phyloP scores from a whole-genome alignment of 306 rosid species.

The Lathyrus tuberosus region DNA sequence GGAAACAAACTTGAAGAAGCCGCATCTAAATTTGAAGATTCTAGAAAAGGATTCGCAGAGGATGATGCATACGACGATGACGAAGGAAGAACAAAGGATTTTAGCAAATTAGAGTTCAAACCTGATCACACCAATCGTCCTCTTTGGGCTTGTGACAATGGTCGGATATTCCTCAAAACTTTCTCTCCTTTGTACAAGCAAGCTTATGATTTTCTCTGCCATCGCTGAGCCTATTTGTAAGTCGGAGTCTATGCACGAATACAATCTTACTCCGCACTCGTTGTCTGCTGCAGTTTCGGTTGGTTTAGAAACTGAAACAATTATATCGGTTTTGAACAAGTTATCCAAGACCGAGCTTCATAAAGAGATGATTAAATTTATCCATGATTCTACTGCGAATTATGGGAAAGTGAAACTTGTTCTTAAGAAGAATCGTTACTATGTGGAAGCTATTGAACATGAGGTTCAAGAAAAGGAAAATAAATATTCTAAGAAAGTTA shows the following conservation, averaged over 20 bases:
- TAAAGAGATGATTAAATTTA: constrained; percentile 84
- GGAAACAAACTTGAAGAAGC: no score
- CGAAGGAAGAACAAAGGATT: constrained; percentile 72
- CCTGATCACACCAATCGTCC: constrained; percentile 84
- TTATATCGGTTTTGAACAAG: constrained; percentile 76
- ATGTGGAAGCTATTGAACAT: no score
- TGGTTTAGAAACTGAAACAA: constrained; percentile 87
- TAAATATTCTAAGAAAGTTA: no score
- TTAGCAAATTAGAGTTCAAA: constrained; percentile 83
- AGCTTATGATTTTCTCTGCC: constrained; percentile 93
- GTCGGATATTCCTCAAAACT: constrained; percentile 91
- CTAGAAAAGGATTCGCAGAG: no score
- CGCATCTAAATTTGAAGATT: no score
- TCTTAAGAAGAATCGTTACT: constrained; percentile 90
- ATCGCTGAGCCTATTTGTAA: constrained; percentile 97
- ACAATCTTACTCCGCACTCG: constrained; percentile 92
- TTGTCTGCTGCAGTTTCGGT: constrained; percentile 95
- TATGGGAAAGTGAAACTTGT: constrained; percentile 97
- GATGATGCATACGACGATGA: no score
- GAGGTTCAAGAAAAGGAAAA: no score
- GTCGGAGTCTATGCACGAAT: constrained; percentile 97
- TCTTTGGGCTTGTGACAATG: constrained; percentile 95
- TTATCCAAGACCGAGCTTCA: constrained; percentile 96
- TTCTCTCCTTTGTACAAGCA: constrained; percentile 91
- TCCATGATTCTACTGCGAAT: constrained; percentile 84